Evolutionary conservation across 179 eudicot genomes (phyloP).

Genomic region (Silene vulgaris): DNA sequence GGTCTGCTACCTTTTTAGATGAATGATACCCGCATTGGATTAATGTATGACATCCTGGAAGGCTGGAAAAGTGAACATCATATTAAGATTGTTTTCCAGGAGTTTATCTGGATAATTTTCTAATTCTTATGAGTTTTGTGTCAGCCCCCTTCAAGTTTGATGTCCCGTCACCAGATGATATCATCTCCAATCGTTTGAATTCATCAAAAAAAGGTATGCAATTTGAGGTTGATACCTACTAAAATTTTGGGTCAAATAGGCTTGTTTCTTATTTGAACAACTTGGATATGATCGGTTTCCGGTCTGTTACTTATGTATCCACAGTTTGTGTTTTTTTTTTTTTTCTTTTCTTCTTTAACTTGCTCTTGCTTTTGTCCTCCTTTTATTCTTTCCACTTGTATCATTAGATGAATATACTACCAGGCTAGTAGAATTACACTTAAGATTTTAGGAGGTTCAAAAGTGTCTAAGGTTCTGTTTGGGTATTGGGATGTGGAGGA

Average conservation of each 20-base stretch:
- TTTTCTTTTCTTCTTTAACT: neutral
- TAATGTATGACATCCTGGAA: neutral
- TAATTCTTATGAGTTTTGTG: constrained; percentile 26
- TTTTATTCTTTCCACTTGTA: neutral
- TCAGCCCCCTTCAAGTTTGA: constrained; percentile 91
- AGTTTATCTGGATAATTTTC: constrained; percentile 18
- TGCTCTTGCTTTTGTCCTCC: neutral
- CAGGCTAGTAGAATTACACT: neutral
- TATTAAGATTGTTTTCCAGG: constrained; percentile 5
- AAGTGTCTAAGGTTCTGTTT: neutral
- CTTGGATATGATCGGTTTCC: constrained; percentile 8
- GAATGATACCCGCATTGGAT: constrained; percentile 21
- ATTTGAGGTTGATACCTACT: constrained; percentile 8
- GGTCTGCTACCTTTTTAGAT: constrained; percentile 47
- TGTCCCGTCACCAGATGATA: constrained; percentile 82
- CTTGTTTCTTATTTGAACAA: constrained; percentile 7
- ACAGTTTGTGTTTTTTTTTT: neutral
- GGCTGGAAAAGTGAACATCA: neutral
- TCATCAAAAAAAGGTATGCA: constrained; percentile 56
- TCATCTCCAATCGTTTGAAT: constrained; percentile 51
- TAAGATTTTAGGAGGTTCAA: neutral
- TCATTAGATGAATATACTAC: neutral
- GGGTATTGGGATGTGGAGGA: too few species aligned
- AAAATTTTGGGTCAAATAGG: neutral
- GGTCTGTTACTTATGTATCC: constrained; percentile 1